Evolutionary conservation across 208 protist species (phyloP).

Genomic region (Novymonas esmeraldas): DNA sequence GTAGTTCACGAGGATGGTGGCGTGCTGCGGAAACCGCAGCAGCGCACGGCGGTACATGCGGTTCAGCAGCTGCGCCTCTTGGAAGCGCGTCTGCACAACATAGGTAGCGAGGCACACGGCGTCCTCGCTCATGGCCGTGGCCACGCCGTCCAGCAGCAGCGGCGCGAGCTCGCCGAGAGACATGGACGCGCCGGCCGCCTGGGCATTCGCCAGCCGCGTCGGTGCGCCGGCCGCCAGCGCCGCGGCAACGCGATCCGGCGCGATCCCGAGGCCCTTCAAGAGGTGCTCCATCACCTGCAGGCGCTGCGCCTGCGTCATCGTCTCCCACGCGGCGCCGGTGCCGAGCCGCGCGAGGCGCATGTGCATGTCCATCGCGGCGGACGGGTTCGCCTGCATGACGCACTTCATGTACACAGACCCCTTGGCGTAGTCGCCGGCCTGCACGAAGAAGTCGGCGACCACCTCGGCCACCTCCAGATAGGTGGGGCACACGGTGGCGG

Average conservation of each 20-base stretch:
- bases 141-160: conserved; percentile 58
- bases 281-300: conserved; percentile 67
- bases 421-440: conserved; percentile 60
- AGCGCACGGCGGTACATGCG: conserved; percentile 64
- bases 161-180: conserved; percentile 31
- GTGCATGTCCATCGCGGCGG: conserved; percentile 38
- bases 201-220: not conserved
- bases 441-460: conserved; percentile 69
- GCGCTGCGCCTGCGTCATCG: conserved; percentile 31
- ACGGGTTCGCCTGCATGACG: conserved; percentile 32
- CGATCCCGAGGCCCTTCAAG: conserved; percentile 47
- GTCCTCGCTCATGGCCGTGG: conserved; percentile 53
- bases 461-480: conserved; percentile 65
- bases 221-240: conserved; percentile 11
- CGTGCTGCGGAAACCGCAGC: conserved; percentile 52
- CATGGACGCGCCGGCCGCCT: not conserved
- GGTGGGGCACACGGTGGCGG: conserved; percentile 45
- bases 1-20: conserved; percentile 80
- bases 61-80: conserved; percentile 64
- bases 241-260: conserved; percentile 18
- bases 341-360: conserved; percentile 45
- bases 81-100: conserved; percentile 66
- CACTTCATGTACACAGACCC: conserved; percentile 59
- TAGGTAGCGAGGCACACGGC: conserved; percentile 71
- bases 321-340: conserved; percentile 51